These are phyloP conservation scores for Rhizomucor miehei DNA, from an alignment of 371 early-diverging fungal genomes.

Conservation along the genomic window DNA sequence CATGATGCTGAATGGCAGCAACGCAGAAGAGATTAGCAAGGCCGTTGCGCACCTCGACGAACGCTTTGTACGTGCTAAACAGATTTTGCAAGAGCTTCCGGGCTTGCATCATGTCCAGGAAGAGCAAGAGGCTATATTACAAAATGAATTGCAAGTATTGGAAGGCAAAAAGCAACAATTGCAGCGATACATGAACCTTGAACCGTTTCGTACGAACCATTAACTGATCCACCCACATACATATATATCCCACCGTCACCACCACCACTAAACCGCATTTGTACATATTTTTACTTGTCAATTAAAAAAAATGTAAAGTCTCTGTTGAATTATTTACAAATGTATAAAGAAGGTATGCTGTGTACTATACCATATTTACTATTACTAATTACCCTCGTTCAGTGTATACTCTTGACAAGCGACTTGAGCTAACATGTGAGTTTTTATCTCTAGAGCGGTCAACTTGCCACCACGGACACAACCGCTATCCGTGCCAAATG, in stretches of 20 bases:
- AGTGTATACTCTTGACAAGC: slow-evolving; percentile 18
- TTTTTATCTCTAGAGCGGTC: slow-evolving; percentile 49
- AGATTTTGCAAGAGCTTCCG: slow-evolving; percentile 38
- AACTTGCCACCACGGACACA: slow-evolving; percentile 66
- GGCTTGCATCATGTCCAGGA: slow-evolving; percentile 46
- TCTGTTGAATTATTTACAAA: no score
- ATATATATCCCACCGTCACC: no score
- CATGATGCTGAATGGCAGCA: slow-evolving; percentile 24
- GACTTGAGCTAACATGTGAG: slow-evolving; percentile 26
- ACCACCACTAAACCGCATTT: no score
- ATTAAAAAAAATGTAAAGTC: no score
- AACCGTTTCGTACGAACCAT: slow-evolving; percentile 2
- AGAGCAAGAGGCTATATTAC: slow-evolving; percentile 39
- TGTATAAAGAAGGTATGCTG: no score
- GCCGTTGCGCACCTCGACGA: slow-evolving; percentile 43
- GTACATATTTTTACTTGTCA: no score
- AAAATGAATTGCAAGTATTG: slow-evolving; percentile 27
- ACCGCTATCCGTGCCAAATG: slow-evolving; percentile 67
- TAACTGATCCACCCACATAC: no score
- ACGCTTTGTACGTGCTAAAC: slow-evolving; percentile 35
- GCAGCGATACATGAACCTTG: slow-evolving; percentile 6
- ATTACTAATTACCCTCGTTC: no score
- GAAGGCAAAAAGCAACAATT: slow-evolving; percentile 33
- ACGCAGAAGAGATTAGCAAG: slow-evolving; percentile 42
- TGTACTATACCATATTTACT: no score